phyloP scores from a whole-genome alignment of 176 grass and related monocot species.

The Oryza brachyantha region DNA sequence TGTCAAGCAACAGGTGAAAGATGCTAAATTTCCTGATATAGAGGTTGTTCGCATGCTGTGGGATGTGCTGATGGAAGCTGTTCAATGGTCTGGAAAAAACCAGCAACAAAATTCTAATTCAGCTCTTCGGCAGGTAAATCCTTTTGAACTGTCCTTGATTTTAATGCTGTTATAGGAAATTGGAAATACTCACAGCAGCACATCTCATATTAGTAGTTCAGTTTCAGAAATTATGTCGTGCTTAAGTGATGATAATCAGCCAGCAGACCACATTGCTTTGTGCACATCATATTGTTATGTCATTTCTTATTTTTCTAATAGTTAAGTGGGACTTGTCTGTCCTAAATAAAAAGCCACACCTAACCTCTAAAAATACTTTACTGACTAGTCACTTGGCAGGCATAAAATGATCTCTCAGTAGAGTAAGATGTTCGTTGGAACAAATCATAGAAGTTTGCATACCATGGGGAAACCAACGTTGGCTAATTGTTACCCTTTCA shows the following conservation, averaged over 20 bases:
- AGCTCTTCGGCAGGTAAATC: slow-evolving; percentile 78
- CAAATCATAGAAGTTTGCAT: not conserved
- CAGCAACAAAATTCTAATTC: slow-evolving; percentile 98
- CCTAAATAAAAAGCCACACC: not conserved
- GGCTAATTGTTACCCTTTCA: not conserved
- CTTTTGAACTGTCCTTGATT: not conserved
- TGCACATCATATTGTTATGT: not conserved
- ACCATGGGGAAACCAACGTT: not conserved
- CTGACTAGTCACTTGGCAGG: not conserved
- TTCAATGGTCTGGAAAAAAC: slow-evolving; percentile 99
- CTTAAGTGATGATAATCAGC: not conserved
- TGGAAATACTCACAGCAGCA: too few relatives aligned
- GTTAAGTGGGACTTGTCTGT: not conserved
- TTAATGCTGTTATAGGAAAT: not conserved
- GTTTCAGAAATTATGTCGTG: too few relatives aligned
- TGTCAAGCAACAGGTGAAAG: slow-evolving; percentile 87
- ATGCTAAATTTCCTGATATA: slow-evolving; percentile 91
- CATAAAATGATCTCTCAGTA: not conserved
- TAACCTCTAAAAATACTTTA: not conserved
- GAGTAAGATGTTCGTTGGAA: not conserved
- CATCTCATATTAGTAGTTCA: too few relatives aligned
- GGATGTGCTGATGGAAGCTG: slow-evolving; percentile 97
- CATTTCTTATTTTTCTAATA: not conserved
- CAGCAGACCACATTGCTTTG: not conserved
- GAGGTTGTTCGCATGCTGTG: slow-evolving; percentile 91